phyloP scores from a whole-genome alignment of 345 rosid genomes.

The Salix udensis region DNA sequence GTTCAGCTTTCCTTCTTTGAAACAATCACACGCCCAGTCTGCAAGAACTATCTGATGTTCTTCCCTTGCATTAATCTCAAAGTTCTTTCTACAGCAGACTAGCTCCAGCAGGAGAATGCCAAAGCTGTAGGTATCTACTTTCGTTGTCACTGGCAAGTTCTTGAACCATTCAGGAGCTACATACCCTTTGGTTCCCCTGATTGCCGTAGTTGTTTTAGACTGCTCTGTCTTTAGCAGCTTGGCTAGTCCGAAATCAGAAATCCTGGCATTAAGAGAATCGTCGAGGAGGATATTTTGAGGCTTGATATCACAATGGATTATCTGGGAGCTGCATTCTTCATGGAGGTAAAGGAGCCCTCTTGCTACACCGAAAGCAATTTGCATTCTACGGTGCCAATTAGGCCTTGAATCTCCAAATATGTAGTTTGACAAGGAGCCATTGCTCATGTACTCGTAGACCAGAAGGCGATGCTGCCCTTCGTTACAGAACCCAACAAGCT shows the following conservation, averaged over 20 bases:
- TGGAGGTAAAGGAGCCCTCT: conserved; percentile 37
- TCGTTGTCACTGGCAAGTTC: conserved; percentile 38
- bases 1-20: conserved; percentile 5
- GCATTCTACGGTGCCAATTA: conserved; percentile 23
- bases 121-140: conserved; percentile 43
- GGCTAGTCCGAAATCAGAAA: conserved; percentile 43
- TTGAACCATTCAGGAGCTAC: conserved; percentile 47
- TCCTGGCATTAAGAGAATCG: conserved; percentile 7
- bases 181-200: conserved; percentile 41
- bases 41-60: conserved; percentile 2
- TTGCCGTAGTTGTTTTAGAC: conserved; percentile 21
- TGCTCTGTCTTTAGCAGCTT: conserved; percentile 31
- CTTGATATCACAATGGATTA: conserved; percentile 45
- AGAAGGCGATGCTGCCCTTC: conserved; percentile 21
- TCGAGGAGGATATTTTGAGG: conserved; percentile 43
- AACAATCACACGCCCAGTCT: conserved; percentile 17
- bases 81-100: neutral
- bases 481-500: conserved; percentile 36
- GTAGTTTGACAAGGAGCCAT: conserved; percentile 28
- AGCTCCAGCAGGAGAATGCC: conserved; percentile 14
- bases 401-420: conserved; percentile 28
- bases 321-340: conserved; percentile 36
- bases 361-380: conserved; percentile 31
- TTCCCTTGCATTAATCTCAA: neutral
- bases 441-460: conserved; percentile 38